phyloP scores from a whole-genome alignment of 768 basidiomycete species.

The Clitopilus passeckerianus region DNA sequence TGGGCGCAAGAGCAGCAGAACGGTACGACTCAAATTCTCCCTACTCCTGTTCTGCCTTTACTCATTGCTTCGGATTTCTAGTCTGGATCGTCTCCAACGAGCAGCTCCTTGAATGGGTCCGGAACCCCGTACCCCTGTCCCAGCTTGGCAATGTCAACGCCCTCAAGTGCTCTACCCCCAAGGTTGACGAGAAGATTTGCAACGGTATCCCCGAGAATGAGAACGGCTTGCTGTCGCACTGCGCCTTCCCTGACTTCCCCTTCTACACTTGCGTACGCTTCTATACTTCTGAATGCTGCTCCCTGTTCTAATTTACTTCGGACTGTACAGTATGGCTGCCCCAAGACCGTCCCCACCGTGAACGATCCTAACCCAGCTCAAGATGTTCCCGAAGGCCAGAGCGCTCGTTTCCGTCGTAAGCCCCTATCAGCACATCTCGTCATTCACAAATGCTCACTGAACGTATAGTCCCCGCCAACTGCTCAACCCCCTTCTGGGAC shows the following conservation, averaged over 20 bases:
- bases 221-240: slow-evolving; percentile 52
- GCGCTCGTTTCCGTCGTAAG: slow-evolving; percentile 24
- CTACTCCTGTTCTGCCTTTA: background rate
- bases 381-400: slow-evolving; percentile 35
- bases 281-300: too few species aligned
- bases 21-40: slow-evolving; percentile 27
- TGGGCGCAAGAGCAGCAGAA: slow-evolving; percentile 73
- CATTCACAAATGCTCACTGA: background rate
- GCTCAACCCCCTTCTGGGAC: slow-evolving; percentile 80
- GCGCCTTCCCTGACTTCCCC: slow-evolving; percentile 70
- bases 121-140: slow-evolving; percentile 59
- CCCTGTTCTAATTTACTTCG: background rate
- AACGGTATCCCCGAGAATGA: slow-evolving; percentile 74
- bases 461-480: slow-evolving; percentile 55
- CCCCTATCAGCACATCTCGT: background rate
- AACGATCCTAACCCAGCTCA: slow-evolving; percentile 67
- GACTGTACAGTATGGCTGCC: slow-evolving; percentile 65
- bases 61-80: slow-evolving; percentile 12
- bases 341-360: slow-evolving; percentile 44
- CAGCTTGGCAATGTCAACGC: slow-evolving; percentile 49
- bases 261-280: slow-evolving; percentile 71
- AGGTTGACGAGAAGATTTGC: slow-evolving; percentile 63
- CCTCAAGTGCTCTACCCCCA: slow-evolving; percentile 61
- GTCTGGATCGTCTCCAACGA: slow-evolving; percentile 73
- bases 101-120: slow-evolving; percentile 72